phyloP scores from a whole-genome alignment of 805 yeast genomes.

The Nakazawaea holstii region DNA sequence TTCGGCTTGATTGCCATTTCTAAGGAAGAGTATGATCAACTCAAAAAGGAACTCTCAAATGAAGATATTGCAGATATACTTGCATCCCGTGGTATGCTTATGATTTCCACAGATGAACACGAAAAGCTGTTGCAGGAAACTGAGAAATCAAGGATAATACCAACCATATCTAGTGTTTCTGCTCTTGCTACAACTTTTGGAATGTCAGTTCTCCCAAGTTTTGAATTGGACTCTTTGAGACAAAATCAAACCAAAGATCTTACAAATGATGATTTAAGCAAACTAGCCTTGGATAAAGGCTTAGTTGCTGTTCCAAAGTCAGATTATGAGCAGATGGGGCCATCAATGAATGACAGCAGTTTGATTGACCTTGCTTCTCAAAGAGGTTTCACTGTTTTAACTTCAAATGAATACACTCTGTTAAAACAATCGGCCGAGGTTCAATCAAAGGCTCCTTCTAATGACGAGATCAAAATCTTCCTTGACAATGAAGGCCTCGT shows the following conservation, averaged over 20 bases:
- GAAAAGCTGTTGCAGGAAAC: neutral
- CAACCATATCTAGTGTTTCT: neutral
- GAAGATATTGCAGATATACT: conserved; percentile 9
- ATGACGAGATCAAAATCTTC: neutral
- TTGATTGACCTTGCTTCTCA: neutral
- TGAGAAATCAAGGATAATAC: neutral
- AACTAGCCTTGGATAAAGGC: conserved; percentile 25
- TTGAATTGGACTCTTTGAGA: conserved; percentile 2
- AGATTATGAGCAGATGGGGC: conserved; percentile 18
- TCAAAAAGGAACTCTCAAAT: conserved; percentile 10
- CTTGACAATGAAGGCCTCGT: conserved; percentile 14
- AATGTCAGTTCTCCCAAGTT: neutral
- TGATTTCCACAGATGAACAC: conserved; percentile 14
- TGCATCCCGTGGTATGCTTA: conserved; percentile 12
- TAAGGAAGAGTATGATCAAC: conserved; percentile 23
- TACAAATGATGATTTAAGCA: conserved; percentile 10
- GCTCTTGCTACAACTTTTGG: neutral
- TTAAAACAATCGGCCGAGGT: neutral
- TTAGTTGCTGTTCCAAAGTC: conserved; percentile 27
- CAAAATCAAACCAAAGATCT: neutral
- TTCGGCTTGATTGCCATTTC: conserved; percentile 30
- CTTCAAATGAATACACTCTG: neutral
- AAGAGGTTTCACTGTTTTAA: neutral
- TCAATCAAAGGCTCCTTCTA: neutral
- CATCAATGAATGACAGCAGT: neutral